These are phyloP conservation scores for Leishmania major DNA, from an alignment of 208 protist genomes.

Conservation along the genomic window DNA sequence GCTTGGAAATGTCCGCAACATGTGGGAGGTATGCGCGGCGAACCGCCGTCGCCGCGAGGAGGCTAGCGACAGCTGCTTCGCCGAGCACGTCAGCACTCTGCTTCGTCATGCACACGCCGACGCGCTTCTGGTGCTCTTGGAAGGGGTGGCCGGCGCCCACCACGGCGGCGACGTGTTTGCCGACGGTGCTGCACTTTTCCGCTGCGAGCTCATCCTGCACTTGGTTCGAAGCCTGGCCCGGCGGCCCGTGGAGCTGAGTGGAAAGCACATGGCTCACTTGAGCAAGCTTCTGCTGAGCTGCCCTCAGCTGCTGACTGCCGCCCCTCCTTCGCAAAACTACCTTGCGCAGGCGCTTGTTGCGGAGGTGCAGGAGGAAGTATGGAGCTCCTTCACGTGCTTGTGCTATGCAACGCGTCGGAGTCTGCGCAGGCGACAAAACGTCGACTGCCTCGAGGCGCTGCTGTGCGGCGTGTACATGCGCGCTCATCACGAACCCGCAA, in stretches of 20 bases:
- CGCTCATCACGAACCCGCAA: no score
- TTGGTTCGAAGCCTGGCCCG: neutral
- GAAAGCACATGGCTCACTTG: slow-evolving; percentile 24
- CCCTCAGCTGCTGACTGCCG: neutral
- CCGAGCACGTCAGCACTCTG: neutral
- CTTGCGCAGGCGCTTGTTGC: neutral
- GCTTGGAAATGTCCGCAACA: neutral
- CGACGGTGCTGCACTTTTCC: neutral
- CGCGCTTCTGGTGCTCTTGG: slow-evolving; percentile 47
- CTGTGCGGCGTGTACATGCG: slow-evolving; percentile 26
- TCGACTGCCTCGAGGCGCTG: slow-evolving; percentile 29
- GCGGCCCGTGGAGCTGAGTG: slow-evolving; percentile 10
- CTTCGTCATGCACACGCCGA: slow-evolving; percentile 37
- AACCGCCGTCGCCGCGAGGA: neutral
- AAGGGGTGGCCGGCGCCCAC: slow-evolving; percentile 23
- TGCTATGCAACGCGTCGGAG: slow-evolving; percentile 36
- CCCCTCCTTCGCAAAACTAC: neutral
- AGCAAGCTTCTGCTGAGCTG: slow-evolving; percentile 16
- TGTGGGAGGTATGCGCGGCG: neutral
- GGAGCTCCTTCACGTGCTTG: slow-evolving; percentile 18
- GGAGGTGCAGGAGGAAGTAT: slow-evolving; percentile 1
- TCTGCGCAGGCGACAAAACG: slow-evolving; percentile 27
- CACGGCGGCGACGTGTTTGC: neutral
- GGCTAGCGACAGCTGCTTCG: neutral
- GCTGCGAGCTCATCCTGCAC: neutral